These are phyloP conservation scores for Bipolaris victoriae DNA, from an alignment of 2,329 filamentous ascomycete species.

Conservation along the genomic window DNA sequence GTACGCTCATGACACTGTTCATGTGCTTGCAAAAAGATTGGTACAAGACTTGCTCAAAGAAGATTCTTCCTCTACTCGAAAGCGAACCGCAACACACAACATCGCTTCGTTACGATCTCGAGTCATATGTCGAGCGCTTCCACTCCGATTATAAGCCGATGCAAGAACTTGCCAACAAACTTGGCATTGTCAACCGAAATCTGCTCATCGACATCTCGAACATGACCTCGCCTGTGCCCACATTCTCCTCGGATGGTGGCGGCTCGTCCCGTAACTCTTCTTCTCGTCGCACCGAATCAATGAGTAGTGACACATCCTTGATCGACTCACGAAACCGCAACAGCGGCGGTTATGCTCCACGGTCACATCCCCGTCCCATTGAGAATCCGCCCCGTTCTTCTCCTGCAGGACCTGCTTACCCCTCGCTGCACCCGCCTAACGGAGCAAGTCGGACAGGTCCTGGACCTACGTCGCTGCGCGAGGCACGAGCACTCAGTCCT, in stretches of 20 bases:
- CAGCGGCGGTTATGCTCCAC: conserved; percentile 66
- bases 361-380: conserved; percentile 33
- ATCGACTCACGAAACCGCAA: conserved; percentile 57
- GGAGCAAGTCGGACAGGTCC: conserved; percentile 25
- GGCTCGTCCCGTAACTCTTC: conserved; percentile 51
- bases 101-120: conserved; percentile 67
- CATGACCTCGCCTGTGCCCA: conserved; percentile 62
- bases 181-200: conserved; percentile 79
- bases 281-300: conserved; percentile 52
- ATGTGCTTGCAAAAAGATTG: conserved; percentile 83
- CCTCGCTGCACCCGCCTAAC: conserved; percentile 27
- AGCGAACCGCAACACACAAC: conserved; percentile 51
- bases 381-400: conserved; percentile 40
- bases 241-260: conserved; percentile 49
- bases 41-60: conserved; percentile 83
- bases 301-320: conserved; percentile 48
- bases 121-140: conserved; percentile 79
- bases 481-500: conserved; percentile 35
- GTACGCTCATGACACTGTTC: conserved; percentile 81
- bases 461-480: conserved; percentile 27
- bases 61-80: conserved; percentile 76
- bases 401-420: conserved; percentile 33
- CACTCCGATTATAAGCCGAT: conserved; percentile 77
- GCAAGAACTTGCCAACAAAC: conserved; percentile 68
- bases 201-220: conserved; percentile 65